Percentiles rank a stretch among this genome's conserved stretches.
Conservation (phyloP, 176 grass and related monocot genomes). For the bread wheat (Triticum aestivum) region DNA sequence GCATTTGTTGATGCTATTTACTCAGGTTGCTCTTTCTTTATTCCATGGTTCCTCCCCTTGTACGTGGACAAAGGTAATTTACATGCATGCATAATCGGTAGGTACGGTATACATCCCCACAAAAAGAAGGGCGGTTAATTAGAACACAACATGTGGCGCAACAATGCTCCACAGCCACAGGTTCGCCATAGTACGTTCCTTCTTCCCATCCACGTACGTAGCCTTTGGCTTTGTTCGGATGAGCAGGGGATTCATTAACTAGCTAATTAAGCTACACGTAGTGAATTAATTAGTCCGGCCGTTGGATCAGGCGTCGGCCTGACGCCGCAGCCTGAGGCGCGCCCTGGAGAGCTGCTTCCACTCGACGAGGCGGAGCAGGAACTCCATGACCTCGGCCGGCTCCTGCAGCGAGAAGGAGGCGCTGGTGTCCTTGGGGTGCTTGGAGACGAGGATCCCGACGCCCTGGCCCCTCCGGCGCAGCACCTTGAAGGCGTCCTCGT, state of each 20-base stretch:
- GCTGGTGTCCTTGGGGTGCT: conserved; percentile 78
- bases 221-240: conserved; percentile 3
- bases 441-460: conserved; percentile 82
- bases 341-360: conserved; percentile 52
- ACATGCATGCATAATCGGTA: background rate
- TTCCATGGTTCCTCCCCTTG: background rate
- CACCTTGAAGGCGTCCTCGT: conserved; percentile 92
- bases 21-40: background rate
- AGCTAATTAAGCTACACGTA: background rate
- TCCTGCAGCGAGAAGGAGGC: conserved; percentile 77
- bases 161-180: background rate
- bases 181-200: background rate
- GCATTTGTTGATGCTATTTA: background rate
- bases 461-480: conserved; percentile 60
- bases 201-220: background rate
- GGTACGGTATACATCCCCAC: conserved; percentile 2
- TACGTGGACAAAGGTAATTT: background rate
- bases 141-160: background rate
- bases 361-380: conserved; percentile 63
- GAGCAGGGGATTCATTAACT: conserved; percentile 1
- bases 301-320: background rate
- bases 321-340: background rate
- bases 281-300: background rate
- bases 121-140: background rate
- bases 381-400: conserved; percentile 80